phyloP scores from a whole-genome alignment of 1,284 basidiomycete genomes.

The Austropuccinia psidii region DNA sequence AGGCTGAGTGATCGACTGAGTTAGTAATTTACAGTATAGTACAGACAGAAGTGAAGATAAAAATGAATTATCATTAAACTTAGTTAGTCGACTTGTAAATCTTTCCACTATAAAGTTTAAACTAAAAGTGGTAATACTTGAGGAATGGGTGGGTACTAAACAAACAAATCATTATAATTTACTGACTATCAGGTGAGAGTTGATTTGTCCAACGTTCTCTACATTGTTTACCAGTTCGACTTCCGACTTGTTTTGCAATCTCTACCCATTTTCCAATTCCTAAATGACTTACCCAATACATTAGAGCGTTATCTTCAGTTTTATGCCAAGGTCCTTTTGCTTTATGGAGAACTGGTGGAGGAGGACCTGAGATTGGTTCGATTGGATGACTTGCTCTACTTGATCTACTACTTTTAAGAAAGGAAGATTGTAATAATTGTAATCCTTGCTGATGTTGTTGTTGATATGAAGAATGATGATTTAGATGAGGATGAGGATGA shows the following conservation, averaged over 20 bases:
- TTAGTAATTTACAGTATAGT: no score
- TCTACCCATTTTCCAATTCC: slow-evolving; percentile 36
- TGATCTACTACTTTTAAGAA: neutral
- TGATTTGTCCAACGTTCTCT: slow-evolving; percentile 37
- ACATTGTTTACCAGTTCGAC: slow-evolving; percentile 35
- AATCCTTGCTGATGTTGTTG: no score
- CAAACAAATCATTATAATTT: no score
- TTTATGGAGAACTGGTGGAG: neutral
- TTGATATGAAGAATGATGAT: neutral
- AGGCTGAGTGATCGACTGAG: slow-evolving; percentile 33
- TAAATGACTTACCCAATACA: slow-evolving; percentile 35
- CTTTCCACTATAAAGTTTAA: no score
- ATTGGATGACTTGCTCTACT: neutral
- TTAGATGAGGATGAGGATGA: neutral
- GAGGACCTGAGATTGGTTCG: slow-evolving; percentile 19
- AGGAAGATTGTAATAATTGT: no score
- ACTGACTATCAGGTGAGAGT: slow-evolving; percentile 32
- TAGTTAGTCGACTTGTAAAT: no score
- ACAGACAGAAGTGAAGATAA: no score
- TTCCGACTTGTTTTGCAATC: slow-evolving; percentile 27
- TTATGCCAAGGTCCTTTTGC: slow-evolving; percentile 34
- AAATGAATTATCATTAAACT: no score
- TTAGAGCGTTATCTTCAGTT: slow-evolving; percentile 14
- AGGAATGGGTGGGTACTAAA: no score
- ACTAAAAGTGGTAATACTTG: no score